Percentiles rank a stretch among this genome's conserved stretches.
Evolutionary conservation across 192 early-diverging fungal species (phyloP).

Genomic region (Physocladia obscura): DNA sequence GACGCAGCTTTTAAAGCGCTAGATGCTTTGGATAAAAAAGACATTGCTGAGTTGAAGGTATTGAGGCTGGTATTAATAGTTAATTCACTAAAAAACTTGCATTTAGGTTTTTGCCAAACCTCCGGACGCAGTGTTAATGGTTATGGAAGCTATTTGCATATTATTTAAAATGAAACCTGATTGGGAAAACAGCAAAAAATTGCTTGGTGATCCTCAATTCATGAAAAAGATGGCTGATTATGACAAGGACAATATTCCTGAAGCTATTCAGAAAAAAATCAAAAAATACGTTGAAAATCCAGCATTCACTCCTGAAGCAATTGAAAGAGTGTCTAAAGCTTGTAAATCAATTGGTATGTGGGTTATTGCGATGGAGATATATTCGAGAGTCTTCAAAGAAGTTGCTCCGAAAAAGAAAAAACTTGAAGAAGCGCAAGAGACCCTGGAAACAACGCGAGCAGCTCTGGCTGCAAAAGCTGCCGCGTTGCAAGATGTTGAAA

Average conservation of each 20-base stretch:
- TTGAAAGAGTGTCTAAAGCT: conserved; percentile 56
- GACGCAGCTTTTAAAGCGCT: conserved; percentile 58
- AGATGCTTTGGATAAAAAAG: conserved; percentile 60
- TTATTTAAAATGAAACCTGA: conserved; percentile 62
- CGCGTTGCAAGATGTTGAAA: conserved; percentile 55
- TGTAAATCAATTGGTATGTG: conserved; percentile 64
- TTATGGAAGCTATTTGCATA: conserved; percentile 63
- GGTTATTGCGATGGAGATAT: conserved; percentile 63
- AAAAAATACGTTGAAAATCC: conserved; percentile 62
- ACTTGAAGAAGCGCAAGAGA: conserved; percentile 55
- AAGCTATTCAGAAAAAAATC: conserved; percentile 55
- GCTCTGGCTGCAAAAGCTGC: conserved; percentile 60
- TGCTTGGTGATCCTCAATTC: conserved; percentile 53
- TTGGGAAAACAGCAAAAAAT: conserved; percentile 64
- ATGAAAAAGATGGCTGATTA: conserved; percentile 65
- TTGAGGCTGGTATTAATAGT: no score
- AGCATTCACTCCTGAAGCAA: conserved; percentile 54
- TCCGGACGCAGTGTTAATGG: conserved; percentile 57
- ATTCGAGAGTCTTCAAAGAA: conserved; percentile 58
- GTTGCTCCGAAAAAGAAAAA: conserved; percentile 54
- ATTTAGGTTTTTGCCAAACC: conserved; percentile 52
- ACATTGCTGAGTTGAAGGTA: conserved; percentile 64
- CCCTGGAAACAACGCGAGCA: conserved; percentile 46
- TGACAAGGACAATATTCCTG: conserved; percentile 63
- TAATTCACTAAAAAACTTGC: conserved; percentile 18